phyloP scores from a whole-genome alignment of 2,329 filamentous ascomycete genomes.

The Dactylella cylindrospora region DNA sequence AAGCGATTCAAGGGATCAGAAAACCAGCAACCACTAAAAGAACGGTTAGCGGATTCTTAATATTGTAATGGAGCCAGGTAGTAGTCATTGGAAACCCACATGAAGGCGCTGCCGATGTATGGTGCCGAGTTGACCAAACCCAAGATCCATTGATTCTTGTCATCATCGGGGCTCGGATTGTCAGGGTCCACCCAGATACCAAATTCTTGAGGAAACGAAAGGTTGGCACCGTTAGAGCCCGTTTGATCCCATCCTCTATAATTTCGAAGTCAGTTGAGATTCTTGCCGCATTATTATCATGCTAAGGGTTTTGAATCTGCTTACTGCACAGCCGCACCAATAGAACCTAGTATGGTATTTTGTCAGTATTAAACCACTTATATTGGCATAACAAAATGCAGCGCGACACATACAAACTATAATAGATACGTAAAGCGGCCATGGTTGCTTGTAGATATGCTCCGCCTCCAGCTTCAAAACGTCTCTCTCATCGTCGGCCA shows the following conservation, averaged over 20 bases:
- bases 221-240: conserved; percentile 59
- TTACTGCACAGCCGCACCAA: conserved; percentile 67
- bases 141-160: conserved; percentile 61
- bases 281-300: background rate
- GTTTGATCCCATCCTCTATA: conserved; percentile 66
- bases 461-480: conserved; percentile 64
- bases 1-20: conserved; percentile 65
- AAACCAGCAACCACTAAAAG: conserved; percentile 63
- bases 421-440: conserved; percentile 66
- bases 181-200: conserved; percentile 39
- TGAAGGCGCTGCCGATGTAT: conserved; percentile 59
- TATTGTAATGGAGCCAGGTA: background rate
- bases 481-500: conserved; percentile 64
- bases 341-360: conserved; percentile 53
- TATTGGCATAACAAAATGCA: background rate
- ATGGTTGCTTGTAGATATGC: conserved; percentile 69
- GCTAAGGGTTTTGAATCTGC: background rate
- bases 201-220: conserved; percentile 47
- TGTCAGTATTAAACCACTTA: conserved; percentile 6
- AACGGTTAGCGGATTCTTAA: conserved; percentile 33
- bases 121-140: conserved; percentile 66
- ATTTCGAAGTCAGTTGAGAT: conserved; percentile 1
- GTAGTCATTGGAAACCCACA: conserved; percentile 51
- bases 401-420: conserved; percentile 56
- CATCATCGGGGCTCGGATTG: conserved; percentile 51